A percentile compares a stretch with the other conserved stretches of the same genome.
phyloP scores from a whole-genome alignment of 345 rosid genomes.

The Noccaea caerulescens region DNA sequence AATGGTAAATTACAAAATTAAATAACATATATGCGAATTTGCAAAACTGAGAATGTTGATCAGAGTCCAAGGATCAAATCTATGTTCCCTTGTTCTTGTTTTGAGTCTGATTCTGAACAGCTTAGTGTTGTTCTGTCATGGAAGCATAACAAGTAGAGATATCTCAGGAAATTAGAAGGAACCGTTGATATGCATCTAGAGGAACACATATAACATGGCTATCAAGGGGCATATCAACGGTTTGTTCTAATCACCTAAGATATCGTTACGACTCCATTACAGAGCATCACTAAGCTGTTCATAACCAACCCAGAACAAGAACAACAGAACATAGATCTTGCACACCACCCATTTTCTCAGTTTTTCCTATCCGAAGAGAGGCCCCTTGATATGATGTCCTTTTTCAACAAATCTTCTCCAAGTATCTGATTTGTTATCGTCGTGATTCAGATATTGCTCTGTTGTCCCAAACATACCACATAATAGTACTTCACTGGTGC shows the following conservation, averaged over 20 bases:
- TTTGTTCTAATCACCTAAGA: neutral
- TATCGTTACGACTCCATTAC: slow-evolving; percentile 7
- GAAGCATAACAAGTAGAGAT: slow-evolving; percentile 61
- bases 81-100: slow-evolving; percentile 23
- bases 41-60: neutral
- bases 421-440: neutral
- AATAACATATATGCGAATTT: neutral
- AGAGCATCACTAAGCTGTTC: slow-evolving; percentile 2
- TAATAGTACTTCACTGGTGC: no score
- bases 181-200: no score
- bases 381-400: neutral
- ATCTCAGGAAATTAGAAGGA: slow-evolving; percentile 53
- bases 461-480: no score
- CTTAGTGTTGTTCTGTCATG: slow-evolving; percentile 47
- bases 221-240: slow-evolving; percentile 8
- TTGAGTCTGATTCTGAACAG: slow-evolving; percentile 47
- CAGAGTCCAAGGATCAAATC: neutral
- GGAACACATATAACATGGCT: slow-evolving; percentile 9
- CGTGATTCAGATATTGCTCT: neutral
- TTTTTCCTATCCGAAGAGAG: neutral
- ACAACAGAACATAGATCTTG: neutral
- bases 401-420: slow-evolving; percentile 3
- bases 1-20: no score
- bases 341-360: neutral
- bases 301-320: neutral